Percentiles rank a stretch among this genome's conserved stretches.
phyloP scores from a whole-genome alignment of 2,329 filamentous ascomycete species.

The Stagonosporopsis tanaceti region DNA sequence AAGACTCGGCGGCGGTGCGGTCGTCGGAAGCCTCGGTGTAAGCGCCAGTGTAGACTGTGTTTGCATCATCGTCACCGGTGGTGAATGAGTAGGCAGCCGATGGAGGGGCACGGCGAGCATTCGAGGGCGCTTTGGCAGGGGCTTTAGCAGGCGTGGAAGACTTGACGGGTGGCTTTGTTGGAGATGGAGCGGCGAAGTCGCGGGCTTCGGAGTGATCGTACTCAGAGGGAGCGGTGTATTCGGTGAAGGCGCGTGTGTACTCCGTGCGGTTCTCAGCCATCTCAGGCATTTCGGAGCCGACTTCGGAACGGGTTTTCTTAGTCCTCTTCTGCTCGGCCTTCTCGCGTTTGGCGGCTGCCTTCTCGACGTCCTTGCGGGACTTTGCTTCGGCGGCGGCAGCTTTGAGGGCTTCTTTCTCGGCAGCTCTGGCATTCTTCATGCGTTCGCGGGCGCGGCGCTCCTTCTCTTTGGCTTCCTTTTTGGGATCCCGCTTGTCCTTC shows the following conservation, averaged over 20 bases:
- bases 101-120: slow-evolving; percentile 45
- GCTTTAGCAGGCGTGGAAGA: slow-evolving; percentile 23
- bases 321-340: slow-evolving; percentile 54
- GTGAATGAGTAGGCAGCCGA: slow-evolving; percentile 59
- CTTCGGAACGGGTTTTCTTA: slow-evolving; percentile 48
- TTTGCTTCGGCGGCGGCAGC: slow-evolving; percentile 50
- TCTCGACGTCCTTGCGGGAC: slow-evolving; percentile 54
- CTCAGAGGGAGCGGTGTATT: slow-evolving; percentile 42
- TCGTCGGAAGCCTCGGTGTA: slow-evolving; percentile 49
- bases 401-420: slow-evolving; percentile 48
- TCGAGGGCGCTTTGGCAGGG: slow-evolving; percentile 24
- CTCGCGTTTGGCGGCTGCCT: slow-evolving; percentile 46
- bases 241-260: slow-evolving; percentile 35
- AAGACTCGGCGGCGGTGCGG: slow-evolving; percentile 41
- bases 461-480: slow-evolving; percentile 50
- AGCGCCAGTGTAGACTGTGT: slow-evolving; percentile 52
- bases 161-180: slow-evolving; percentile 25
- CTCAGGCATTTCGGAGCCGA: slow-evolving; percentile 40
- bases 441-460: slow-evolving; percentile 59
- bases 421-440: slow-evolving; percentile 55
- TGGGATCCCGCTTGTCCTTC: slow-evolving; percentile 52
- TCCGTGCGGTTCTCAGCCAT: slow-evolving; percentile 40
- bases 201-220: slow-evolving; percentile 16
- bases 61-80: slow-evolving; percentile 59
- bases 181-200: slow-evolving; percentile 21